Conservation (phyloP, 2,329 filamentous ascomycete genomes). For the Cladosporium sp. region DNA sequence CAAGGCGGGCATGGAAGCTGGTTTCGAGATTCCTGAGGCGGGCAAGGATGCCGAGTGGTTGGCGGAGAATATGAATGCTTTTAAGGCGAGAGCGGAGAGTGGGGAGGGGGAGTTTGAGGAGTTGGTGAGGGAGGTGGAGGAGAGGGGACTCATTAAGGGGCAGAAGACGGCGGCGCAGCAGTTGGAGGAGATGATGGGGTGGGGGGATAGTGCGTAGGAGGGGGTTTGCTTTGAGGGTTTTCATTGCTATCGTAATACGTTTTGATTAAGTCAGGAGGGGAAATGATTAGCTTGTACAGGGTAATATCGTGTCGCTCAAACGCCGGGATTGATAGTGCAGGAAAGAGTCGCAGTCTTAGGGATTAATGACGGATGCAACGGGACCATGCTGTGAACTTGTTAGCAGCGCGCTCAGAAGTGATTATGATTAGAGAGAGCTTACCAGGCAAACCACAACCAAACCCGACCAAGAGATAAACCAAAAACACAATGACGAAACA, state of each 20-base stretch:
- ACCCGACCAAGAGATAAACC: slow-evolving; percentile 66
- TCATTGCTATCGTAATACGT: neutral
- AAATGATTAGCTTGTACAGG: neutral
- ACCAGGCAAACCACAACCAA: slow-evolving; percentile 67
- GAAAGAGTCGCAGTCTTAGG: neutral
- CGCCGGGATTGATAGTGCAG: neutral
- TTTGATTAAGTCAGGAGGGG: neutral
- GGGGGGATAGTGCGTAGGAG: slow-evolving; percentile 22
- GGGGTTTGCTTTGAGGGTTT: neutral
- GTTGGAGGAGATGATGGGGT: slow-evolving; percentile 28
- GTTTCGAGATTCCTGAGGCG: slow-evolving; percentile 27
- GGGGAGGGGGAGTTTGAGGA: slow-evolving; percentile 33
- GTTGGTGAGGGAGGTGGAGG: slow-evolving; percentile 30
- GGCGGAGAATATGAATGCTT: slow-evolving; percentile 29
- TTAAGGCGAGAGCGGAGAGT: slow-evolving; percentile 30
- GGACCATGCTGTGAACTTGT: slow-evolving; percentile 22
- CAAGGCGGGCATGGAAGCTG: slow-evolving; percentile 30
- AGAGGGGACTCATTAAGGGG: slow-evolving; percentile 26
- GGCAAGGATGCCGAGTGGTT: slow-evolving; percentile 32
- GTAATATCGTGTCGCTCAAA: slow-evolving; percentile 5
- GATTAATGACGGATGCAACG: slow-evolving; percentile 19
- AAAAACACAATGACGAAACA: slow-evolving; percentile 68
- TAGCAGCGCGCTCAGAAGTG: neutral
- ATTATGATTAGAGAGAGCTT: slow-evolving; percentile 18
- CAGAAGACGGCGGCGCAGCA: slow-evolving; percentile 16